Evolutionary conservation across 805 yeast genomes (phyloP), one percentile per base, ranked within the genome.

Genomic region (Nakazawaea pomicola): DNA sequence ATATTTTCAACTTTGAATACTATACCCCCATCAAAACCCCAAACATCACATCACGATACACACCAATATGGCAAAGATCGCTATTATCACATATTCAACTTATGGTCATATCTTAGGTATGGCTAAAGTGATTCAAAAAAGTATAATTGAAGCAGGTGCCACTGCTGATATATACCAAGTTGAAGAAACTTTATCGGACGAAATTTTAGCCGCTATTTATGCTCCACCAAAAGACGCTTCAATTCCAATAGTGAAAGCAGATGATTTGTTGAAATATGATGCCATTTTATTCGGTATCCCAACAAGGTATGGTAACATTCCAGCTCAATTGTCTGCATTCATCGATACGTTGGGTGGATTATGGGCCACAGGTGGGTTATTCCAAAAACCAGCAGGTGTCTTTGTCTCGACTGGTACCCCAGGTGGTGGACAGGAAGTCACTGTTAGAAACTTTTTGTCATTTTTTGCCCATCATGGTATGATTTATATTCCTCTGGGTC

Each of bases 261-360:
- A 74, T 11, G 72, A 74, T 4, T 68, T 87, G 51, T 58, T 61
- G 19, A 62, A 73, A 43, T 83, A 81, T 65, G 95, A 86, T 56
- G 90, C 80, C n/a, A 79, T 81, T 58, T 49, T 85, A 47, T 81
- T 86, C 51, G 95, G 95, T 49, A 58, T 84, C 45, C 93, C 95
- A 49, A 83, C 95, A 24, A 74, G 95, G 62, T 86, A 57, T 59
- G 95, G 95, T 51, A 73, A 68, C 57, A 64, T 75, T 57, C 88
- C 95, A 37, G 78, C 86, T 19, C 95, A 86, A 64, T 77, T 83
- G 74, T 70, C 74, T 51, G 60, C 80, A 6, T 86, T 83, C 67
- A 78, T 87, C 80, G 95, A 80, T 56, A 61, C 71, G 32, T 82
- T 91, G 24, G 93, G 93, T 46, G 77, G 77, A 7, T 61, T 83